Evolutionary conservation across 2,329 filamentous ascomycete genomes (phyloP).

Genomic region (Trichoderma koningiopsis): DNA sequence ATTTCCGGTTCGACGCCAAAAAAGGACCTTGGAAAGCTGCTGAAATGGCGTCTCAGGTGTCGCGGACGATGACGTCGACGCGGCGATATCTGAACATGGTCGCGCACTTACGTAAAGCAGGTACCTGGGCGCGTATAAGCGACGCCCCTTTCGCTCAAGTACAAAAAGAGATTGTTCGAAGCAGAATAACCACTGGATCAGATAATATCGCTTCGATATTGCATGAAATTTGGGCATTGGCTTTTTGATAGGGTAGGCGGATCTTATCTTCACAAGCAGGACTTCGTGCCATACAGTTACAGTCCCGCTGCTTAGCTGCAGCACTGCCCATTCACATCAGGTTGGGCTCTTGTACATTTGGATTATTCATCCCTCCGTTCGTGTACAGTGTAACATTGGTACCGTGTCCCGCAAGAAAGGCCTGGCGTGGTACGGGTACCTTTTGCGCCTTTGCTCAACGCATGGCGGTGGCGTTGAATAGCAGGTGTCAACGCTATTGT

Average conservation of each 20-base stretch:
- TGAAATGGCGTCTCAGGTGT: not conserved
- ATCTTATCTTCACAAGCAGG: not conserved
- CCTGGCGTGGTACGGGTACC: not conserved
- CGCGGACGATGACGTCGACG: constrained; percentile 20
- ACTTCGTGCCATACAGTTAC: not conserved
- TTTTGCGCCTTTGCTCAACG: not conserved
- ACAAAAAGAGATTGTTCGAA: not conserved
- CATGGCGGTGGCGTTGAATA: not conserved
- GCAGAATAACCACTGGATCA: not conserved
- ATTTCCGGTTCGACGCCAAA: not conserved
- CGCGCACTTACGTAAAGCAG: not conserved
- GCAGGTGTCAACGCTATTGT: not conserved
- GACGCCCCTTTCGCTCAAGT: not conserved
- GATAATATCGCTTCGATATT: constrained; percentile 4
- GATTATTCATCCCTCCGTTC: not conserved
- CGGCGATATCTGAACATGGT: not conserved
- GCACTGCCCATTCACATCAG: constrained; percentile 7
- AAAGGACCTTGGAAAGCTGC: not conserved
- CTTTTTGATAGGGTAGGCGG: not conserved
- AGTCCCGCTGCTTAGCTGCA: constrained; percentile 13
- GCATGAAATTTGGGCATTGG: not conserved
- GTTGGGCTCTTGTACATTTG: constrained; percentile 18
- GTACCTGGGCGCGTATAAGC: not conserved
- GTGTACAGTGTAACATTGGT: not conserved
- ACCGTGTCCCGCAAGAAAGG: too few relatives aligned